Evolutionary conservation across 305 asterid genomes (phyloP).

Genomic region (Striga hermonthica): DNA sequence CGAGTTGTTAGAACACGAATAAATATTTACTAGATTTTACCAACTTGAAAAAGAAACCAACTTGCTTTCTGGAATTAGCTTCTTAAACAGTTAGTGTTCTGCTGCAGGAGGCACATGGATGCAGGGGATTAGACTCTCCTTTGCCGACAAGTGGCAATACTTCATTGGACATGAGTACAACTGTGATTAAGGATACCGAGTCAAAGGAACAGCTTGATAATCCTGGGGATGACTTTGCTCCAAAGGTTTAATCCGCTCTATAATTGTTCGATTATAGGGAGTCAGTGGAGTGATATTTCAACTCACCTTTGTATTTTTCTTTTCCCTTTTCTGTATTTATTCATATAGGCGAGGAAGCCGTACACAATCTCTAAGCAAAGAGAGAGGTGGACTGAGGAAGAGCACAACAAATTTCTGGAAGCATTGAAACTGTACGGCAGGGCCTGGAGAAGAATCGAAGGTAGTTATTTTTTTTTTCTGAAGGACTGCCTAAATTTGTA

Average conservation of each 20-base stretch:
- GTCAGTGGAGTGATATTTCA: neutral
- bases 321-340: neutral
- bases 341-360: constrained; percentile 52
- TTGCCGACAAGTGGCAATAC: constrained; percentile 25
- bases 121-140: constrained; percentile 26
- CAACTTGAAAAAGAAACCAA: too few relatives aligned
- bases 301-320: constrained; percentile 15
- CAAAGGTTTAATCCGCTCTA: constrained; percentile 39
- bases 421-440: constrained; percentile 62
- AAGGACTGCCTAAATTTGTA: neutral
- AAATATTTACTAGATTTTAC: neutral
- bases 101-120: constrained; percentile 33
- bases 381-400: constrained; percentile 68
- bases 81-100: constrained; percentile 22
- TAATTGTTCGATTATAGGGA: constrained; percentile 4
- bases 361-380: constrained; percentile 66
- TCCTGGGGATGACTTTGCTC: constrained; percentile 41
- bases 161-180: neutral
- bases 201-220: constrained; percentile 23
- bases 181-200: too few relatives aligned
- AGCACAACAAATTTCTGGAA: constrained; percentile 55
- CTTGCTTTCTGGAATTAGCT: constrained; percentile 9
- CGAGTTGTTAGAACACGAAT: too few relatives aligned
- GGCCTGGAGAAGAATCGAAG: constrained; percentile 67
- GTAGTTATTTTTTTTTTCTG: constrained; percentile 24